Base-by-base conservation (phyloP, 2,329 filamentous ascomycete genomes). In the Neopestalotiopsis clavispora region DNA sequence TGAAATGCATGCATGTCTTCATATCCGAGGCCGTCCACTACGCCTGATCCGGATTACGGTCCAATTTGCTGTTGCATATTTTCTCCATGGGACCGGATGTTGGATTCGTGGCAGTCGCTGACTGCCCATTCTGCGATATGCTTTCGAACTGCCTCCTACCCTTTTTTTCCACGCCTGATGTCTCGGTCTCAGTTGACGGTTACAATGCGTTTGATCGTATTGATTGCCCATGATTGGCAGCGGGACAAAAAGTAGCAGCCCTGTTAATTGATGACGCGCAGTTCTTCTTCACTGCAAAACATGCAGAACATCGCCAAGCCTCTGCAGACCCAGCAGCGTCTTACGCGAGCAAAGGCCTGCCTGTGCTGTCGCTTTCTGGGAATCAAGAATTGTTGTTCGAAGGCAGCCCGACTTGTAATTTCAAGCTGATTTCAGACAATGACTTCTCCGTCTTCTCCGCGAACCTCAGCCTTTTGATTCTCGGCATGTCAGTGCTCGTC, bases 71-170 rank as follows among this genome's bases (percentile, higher is more conserved):
- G 57, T 52, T 75, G 73, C 74, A 75, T 76, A 64, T 75, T 62
- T 71, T 71, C 69, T 76, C 70, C 73, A 75, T 67, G 71, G 63
- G 68, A 69, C 68, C 64, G 69, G 69, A 67, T 68, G 68, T 72
- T 72, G 73, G 74, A 74, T 78, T 78, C 77, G 77, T 78, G 77
- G 77, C 77, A 77, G 45, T 69, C 72, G 71, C 77, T 77, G 68
- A 78, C 73, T 78, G 75, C 75, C 71, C 67, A 70, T 69, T 59
- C 45, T 28, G 17, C 28, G 40, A 62, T 30, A 67, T 68, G 57
- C 62, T 64, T 62, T 70, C 63, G 59, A 58, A 66, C 66, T 62
- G 30, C 34, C 56, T 67, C 28, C 66, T 66, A 56, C 63, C 61
- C 34, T 49, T 60, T 65, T 20, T 28, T 38, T 10, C 10, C 34